Percentiles rank a stretch among this genome's conserved stretches.
Conservation (phyloP, 345 rosid genomes). For the Salix dunnii region DNA sequence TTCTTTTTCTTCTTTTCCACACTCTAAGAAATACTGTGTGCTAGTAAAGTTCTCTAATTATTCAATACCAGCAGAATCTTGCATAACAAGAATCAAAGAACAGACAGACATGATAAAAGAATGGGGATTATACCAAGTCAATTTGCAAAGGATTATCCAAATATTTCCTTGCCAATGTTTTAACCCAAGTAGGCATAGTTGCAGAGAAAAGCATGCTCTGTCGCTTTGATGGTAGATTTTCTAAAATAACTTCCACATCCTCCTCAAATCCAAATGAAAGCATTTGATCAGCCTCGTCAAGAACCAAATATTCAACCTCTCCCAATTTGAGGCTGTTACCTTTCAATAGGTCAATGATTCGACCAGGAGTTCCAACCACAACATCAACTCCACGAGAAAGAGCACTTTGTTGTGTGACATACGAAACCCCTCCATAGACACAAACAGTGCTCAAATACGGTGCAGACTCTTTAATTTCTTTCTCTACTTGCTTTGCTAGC, state of each 20-base stretch:
- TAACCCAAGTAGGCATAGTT: slow-evolving; percentile 97
- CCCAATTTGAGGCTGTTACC: slow-evolving; percentile 75
- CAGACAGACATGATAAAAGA: not conserved
- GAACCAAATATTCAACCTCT: slow-evolving; percentile 88
- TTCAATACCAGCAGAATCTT: not conserved
- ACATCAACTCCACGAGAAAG: slow-evolving; percentile 90
- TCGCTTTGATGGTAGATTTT: slow-evolving; percentile 74
- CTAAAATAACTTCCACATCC: slow-evolving; percentile 81
- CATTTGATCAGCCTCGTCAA: slow-evolving; percentile 99
- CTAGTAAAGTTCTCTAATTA: not conserved
- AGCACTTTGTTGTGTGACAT: slow-evolving; percentile 71
- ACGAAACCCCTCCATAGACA: slow-evolving; percentile 96
- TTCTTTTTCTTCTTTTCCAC: not conserved
- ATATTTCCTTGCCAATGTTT: slow-evolving; percentile 85
- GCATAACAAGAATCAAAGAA: not conserved
- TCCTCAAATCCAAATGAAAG: slow-evolving; percentile 98
- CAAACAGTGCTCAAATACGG: slow-evolving; percentile 79
- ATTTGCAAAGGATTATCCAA: slow-evolving; percentile 83
- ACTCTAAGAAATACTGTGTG: not conserved
- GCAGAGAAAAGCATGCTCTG: slow-evolving; percentile 99
- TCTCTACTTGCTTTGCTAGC: slow-evolving; percentile 94
- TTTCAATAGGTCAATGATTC: slow-evolving; percentile 78
- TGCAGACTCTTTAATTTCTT: slow-evolving; percentile 88
- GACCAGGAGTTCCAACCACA: slow-evolving; percentile 98
- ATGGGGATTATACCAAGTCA: slow-evolving; percentile 60